phyloP scores from a whole-genome alignment of 2,329 filamentous ascomycete species.

The Ilyonectria mors-panacis region DNA sequence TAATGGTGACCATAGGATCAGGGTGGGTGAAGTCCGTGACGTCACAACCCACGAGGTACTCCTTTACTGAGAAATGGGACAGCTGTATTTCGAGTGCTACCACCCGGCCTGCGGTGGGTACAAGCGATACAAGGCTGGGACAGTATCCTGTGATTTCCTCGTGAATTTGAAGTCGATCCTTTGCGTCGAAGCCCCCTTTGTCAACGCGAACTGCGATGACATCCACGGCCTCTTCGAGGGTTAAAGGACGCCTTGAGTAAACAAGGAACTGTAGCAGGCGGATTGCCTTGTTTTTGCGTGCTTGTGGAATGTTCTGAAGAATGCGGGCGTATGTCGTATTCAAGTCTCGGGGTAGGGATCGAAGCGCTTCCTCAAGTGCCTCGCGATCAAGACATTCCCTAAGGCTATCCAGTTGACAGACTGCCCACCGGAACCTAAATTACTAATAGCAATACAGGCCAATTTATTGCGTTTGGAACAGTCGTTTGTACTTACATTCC shows the following conservation, averaged over 20 bases:
- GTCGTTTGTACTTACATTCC: conserved; percentile 48
- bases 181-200: neutral
- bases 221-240: conserved; percentile 37
- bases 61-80: conserved; percentile 46
- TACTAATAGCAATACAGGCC: neutral
- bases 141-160: conserved; percentile 28
- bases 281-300: conserved; percentile 26
- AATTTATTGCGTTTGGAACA: neutral
- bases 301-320: conserved; percentile 33
- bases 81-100: conserved; percentile 36
- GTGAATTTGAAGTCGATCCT: conserved; percentile 9
- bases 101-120: neutral
- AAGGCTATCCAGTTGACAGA: conserved; percentile 48
- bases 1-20: neutral
- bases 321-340: conserved; percentile 43
- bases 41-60: conserved; percentile 34
- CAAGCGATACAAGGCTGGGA: conserved; percentile 33
- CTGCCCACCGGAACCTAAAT: conserved; percentile 47
- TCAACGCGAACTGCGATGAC: conserved; percentile 39
- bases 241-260: conserved; percentile 33
- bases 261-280: conserved; percentile 45
- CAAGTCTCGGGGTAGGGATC: conserved; percentile 35
- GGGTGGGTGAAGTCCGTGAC: neutral
- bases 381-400: conserved; percentile 27
- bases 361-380: conserved; percentile 31